A percentile compares a stretch with the other conserved stretches of the same genome.
Conservation (phyloP, 345 rosid genomes). For the Salix exigua region DNA sequence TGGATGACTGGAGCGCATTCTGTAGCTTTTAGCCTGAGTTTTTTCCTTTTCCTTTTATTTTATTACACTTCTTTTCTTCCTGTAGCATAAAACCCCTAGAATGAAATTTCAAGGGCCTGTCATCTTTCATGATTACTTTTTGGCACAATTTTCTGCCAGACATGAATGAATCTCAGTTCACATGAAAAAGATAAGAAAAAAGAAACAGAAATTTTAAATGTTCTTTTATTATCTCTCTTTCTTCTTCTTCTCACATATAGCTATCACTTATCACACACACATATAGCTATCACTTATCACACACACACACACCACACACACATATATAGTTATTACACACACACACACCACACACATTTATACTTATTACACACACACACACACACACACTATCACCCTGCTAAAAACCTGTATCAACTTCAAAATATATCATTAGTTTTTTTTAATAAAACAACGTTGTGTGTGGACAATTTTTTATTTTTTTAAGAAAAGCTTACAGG, state of each 20-base stretch:
- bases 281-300: too few relatives aligned
- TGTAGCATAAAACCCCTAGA: slow-evolving; percentile 5
- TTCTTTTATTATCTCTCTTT: neutral
- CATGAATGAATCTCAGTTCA: neutral
- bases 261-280: too few relatives aligned
- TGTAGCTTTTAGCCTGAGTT: neutral
- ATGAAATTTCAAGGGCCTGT: neutral
- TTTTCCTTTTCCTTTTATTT: neutral
- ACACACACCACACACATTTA: too few relatives aligned
- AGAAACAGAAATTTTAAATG: neutral
- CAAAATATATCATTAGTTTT: too few relatives aligned
- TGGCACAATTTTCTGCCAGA: neutral
- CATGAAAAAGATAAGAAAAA: neutral
- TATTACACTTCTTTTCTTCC: neutral
- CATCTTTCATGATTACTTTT: neutral
- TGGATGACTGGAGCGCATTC: neutral
- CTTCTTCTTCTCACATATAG: neutral
- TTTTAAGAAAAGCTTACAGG: too few relatives aligned
- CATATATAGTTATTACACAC: too few relatives aligned
- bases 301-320: too few relatives aligned
- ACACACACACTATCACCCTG: too few relatives aligned
- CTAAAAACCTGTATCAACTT: too few relatives aligned
- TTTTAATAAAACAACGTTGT: too few relatives aligned
- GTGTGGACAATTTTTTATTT: too few relatives aligned
- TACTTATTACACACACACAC: too few relatives aligned